Conservation (phyloP, 257 asterid species). For the Penstemon newberryi region DNA sequence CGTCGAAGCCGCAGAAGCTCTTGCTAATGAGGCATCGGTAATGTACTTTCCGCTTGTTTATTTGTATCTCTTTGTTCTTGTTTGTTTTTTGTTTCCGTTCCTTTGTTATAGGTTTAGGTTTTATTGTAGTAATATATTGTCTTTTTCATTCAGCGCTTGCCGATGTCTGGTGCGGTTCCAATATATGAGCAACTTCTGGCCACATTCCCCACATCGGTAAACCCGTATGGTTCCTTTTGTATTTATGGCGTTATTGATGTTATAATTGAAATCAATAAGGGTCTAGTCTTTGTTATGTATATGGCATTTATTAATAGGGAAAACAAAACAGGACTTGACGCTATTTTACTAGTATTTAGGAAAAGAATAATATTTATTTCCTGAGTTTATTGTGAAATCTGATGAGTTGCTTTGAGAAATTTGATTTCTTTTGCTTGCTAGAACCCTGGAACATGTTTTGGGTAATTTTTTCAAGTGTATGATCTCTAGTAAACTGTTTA, state of each 20-base stretch:
- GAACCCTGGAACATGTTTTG: not conserved
- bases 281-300: constrained; percentile 2
- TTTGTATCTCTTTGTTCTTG: constrained; percentile 9
- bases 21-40: constrained; percentile 89
- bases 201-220: constrained; percentile 84
- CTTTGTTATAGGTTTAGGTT: not conserved
- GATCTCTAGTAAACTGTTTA: not conserved
- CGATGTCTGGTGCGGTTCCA: constrained; percentile 73
- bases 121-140: not conserved
- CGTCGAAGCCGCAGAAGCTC: constrained; percentile 76
- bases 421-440: not conserved
- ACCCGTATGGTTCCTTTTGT: constrained; percentile 10
- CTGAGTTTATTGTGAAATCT: not conserved
- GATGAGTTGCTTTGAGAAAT: not conserved
- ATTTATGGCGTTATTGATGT: constrained; percentile 7
- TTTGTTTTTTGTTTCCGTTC: not conserved
- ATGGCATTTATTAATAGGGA: too few relatives aligned
- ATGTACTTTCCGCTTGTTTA: not conserved
- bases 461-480: not conserved
- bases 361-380: not conserved
- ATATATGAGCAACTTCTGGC: constrained; percentile 82
- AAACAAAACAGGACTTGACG: not conserved
- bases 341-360: not conserved
- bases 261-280: not conserved
- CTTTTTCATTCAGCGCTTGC: constrained; percentile 53